phyloP scores from a whole-genome alignment of 345 rosid species.

The Gossypium anomalum region DNA sequence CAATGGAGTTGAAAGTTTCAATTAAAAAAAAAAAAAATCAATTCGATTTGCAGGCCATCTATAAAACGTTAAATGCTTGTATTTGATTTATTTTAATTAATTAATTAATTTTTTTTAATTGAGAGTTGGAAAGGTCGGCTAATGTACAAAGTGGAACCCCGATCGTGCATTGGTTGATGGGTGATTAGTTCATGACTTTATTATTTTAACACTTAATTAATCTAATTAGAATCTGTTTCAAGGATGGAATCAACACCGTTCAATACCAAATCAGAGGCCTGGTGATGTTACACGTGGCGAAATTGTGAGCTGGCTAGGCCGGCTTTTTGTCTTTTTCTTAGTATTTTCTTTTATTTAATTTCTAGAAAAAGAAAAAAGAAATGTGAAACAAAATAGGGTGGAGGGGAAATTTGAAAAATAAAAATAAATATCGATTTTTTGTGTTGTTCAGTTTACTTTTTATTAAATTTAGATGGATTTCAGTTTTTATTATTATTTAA shows the following conservation, averaged over 20 bases:
- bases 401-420: too few species aligned
- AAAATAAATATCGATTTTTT: too few species aligned
- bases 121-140: not conserved
- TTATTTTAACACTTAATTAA: not conserved
- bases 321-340: not conserved
- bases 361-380: too few species aligned
- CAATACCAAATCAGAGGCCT: not conserved
- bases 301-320: not conserved
- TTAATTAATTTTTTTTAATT: not conserved
- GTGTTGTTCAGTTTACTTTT: too few species aligned
- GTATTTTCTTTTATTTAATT: not conserved
- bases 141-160: too few species aligned
- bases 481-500: too few species aligned
- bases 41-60: not conserved
- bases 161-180: not conserved
- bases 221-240: not conserved
- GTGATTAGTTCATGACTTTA: not conserved
- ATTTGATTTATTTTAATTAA: not conserved
- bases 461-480: too few species aligned
- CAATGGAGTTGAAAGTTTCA: not conserved
- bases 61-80: not conserved
- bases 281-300: not conserved
- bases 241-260: constrained; percentile 1
- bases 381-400: too few species aligned
- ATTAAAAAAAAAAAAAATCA: not conserved